Base-by-base conservation (phyloP, 805 yeast genomes). In the Maudiozyma saulgeensis region DNA sequence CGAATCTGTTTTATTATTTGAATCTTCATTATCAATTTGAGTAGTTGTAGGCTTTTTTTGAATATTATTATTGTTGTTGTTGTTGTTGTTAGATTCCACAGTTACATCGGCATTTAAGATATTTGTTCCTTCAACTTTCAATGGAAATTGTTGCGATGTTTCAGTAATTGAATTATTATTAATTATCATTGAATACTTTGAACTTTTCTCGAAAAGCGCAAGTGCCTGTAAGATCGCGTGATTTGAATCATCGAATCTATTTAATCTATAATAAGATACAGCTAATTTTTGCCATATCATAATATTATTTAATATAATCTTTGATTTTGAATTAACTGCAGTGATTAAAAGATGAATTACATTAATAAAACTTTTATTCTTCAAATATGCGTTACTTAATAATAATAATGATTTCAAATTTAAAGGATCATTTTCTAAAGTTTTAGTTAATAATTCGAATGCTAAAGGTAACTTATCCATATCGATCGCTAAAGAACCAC, bases 261-360 rank as follows among this genome's bases (percentile, higher is more conserved):
- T 52, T 46, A 61, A 46, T 43, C 50, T 50, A 46, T 56, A 59
- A 38, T 60, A 59, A 18, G 60, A 51, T 16, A 55, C 25, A 9
- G 65, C 58, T 18, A 61, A 49, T 34, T 54, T 53, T 16, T 53
- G 53, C 64, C 65, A 60, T 21, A 61, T 47, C 25, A 51, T 48
- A 18, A 44, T 34, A 45, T 55, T 55, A 19, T 48, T 47, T 26
- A 51, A 42, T 19, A 53, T 49, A 4, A n/a, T 25, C 6, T 51
- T 31, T 16, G 50, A 48, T 35, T 41, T 51, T n/a, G 56, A 51
- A 32, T 54, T 53, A 6, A 56, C 47, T 11, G 59, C 55, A 23
- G 53, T 52, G 6, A 51, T 49, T 41, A 59, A 39, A 18, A 52
- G 37, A 39, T 51, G 54, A 15, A 58, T 42, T 1, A 56, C 57